Evolutionary conservation across 148 eudicot genomes (phyloP), one percentile per base, ranked within the genome.

Genomic region (Cornus florida): DNA sequence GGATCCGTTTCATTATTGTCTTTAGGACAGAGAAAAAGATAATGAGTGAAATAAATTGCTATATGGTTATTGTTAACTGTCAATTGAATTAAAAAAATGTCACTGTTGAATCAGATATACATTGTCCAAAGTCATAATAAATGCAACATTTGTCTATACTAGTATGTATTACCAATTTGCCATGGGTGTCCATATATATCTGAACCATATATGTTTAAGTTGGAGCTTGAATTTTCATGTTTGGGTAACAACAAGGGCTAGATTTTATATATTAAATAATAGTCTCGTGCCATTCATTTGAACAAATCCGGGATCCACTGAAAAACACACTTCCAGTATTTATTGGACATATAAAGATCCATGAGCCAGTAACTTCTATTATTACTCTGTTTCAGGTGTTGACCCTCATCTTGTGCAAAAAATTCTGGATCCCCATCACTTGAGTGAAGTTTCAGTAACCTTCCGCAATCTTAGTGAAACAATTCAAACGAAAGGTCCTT

Each of bases 371-470:
- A 57, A 50, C 17, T 13, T 65, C 11, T 73, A 4, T 28, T 43
- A 38, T 56, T 46, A 35, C 67, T 75, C 46, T 56, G 77, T 72
- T 88, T 83, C 85, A 95, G 99, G 99, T 69, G 84, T 82, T 87
- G 98, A 92, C 74, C 92, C 78, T 7, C 78, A 87, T 81, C 91
- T 94, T 53, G 79, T 83, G 56, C 83, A 69, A 19, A 96, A 87
- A 83, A 96, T 96, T 66, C 75, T 91, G 86, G 75, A 96, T 79
- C 99, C 99, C 24, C 2, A 77, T 70, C 70, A 66, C 78, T 84
- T 96, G 87, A 86, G 82, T 77, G 76, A 82, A 76, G 77, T 85
- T 77, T 74, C 89, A 35, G 50, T 46, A 72, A 90, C 87, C 17
- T 93, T 89, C 77, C 35, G 76, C 69, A 77, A 12, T 64, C 91